A percentile compares a stretch with the other conserved stretches of the same genome.
Conservation (phyloP, 1,284 basidiomycete species). For the Ustilago trichophora region DNA sequence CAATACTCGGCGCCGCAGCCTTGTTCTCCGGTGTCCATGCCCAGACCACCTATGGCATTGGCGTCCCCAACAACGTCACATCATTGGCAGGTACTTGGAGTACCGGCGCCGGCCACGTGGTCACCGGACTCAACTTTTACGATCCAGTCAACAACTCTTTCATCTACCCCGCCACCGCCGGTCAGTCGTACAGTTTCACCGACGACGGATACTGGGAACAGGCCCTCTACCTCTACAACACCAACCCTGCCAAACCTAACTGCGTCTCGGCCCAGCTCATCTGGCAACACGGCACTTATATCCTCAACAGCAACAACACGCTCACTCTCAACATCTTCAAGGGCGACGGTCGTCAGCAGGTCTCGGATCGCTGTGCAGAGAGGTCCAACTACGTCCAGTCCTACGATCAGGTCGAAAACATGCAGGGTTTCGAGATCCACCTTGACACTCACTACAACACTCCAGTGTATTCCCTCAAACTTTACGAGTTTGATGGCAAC, state of each 20-base stretch:
- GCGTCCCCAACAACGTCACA: conserved; percentile 43
- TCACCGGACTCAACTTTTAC: conserved; percentile 61
- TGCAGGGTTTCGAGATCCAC: conserved; percentile 48
- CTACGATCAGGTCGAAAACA: conserved; percentile 51
- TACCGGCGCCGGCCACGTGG: conserved; percentile 54
- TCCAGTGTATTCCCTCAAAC: conserved; percentile 37
- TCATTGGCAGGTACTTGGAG: conserved; percentile 59
- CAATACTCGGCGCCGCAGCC: conserved; percentile 21
- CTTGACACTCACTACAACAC: conserved; percentile 27
- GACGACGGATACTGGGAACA: conserved; percentile 35
- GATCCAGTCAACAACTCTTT: conserved; percentile 61
- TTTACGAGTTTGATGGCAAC: conserved; percentile 53
- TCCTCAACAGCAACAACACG: conserved; percentile 39
- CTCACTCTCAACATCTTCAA: conserved; percentile 49
- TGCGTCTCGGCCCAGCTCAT: conserved; percentile 61
- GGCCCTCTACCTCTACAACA: conserved; percentile 54
- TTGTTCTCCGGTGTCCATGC: conserved; percentile 14
- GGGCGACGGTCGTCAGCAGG: conserved; percentile 53
- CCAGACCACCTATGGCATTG: conserved; percentile 35
- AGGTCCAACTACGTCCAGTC: conserved; percentile 47
- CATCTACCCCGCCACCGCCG: conserved; percentile 52
- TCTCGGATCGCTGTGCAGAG: conserved; percentile 36
- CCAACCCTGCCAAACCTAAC: conserved; percentile 53
- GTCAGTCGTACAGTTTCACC: conserved; percentile 63
- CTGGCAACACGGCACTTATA: conserved; percentile 64